Conservation (phyloP, 2,329 filamentous ascomycete species). For the Ambrosiella beaveri region DNA sequence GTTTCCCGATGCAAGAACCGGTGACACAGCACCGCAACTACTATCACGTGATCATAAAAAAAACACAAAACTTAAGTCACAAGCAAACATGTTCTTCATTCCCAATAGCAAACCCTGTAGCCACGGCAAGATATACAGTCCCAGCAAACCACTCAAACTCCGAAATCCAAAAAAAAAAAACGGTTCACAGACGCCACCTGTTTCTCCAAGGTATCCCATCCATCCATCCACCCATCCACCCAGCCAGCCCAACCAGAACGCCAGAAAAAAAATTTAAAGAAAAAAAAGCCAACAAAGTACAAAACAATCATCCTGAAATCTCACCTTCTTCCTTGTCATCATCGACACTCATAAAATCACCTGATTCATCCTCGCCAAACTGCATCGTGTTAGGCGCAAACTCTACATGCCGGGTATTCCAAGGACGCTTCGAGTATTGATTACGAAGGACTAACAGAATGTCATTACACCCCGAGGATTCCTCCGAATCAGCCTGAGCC, state of each 20-base stretch:
- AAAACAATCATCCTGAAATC: background rate
- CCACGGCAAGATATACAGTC: too few relatives aligned
- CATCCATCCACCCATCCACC: background rate
- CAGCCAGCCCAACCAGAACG: background rate
- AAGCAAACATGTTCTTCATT: too few relatives aligned
- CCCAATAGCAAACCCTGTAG: too few relatives aligned
- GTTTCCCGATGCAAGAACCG: too few relatives aligned
- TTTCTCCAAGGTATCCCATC: background rate
- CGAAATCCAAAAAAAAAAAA: too few relatives aligned
- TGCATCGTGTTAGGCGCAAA: background rate
- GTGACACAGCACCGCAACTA: too few relatives aligned
- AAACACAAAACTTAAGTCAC: background rate
- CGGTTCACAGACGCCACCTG: too few relatives aligned
- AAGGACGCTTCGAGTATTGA: background rate
- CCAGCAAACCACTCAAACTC: too few relatives aligned
- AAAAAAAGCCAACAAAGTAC: background rate
- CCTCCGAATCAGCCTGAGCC: background rate
- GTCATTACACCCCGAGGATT: conserved; percentile 1
- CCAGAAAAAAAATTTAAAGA: background rate
- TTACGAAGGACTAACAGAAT: conserved; percentile 5
- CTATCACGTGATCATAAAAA: too few relatives aligned
- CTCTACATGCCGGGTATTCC: background rate
- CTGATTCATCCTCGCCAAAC: background rate
- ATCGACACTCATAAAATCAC: background rate
- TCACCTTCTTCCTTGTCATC: background rate